These are phyloP conservation scores for Oryza glumipatula DNA, from an alignment of 176 grass and related monocot genomes.

Conservation along the genomic window DNA sequence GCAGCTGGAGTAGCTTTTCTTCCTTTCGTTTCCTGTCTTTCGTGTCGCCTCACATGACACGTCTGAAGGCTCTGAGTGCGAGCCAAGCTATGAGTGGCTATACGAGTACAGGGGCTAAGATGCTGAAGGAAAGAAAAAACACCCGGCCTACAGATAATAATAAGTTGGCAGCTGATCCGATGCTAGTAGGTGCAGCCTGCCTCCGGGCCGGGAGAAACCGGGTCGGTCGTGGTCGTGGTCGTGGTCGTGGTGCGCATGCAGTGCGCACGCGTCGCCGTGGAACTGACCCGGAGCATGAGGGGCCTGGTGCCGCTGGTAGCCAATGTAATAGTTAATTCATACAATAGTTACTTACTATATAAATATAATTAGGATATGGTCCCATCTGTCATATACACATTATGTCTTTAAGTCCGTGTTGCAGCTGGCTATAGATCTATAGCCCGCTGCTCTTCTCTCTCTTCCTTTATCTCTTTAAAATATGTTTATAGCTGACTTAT, in stretches of 20 bases:
- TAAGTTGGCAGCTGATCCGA: neutral
- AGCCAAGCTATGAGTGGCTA: neutral
- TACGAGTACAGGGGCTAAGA: too few species aligned
- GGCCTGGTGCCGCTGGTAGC: neutral
- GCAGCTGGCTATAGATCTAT: too few species aligned
- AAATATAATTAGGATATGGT: too few species aligned
- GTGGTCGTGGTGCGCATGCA: neutral
- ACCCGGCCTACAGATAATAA: neutral
- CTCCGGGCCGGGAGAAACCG: neutral
- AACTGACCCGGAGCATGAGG: neutral
- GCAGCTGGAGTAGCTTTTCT: neutral
- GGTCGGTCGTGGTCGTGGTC: too few species aligned
- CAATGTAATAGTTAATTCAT: too few species aligned
- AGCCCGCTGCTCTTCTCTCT: too few species aligned
- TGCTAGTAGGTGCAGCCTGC: neutral
- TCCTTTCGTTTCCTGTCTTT: conserved; percentile 4
- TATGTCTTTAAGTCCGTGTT: too few species aligned
- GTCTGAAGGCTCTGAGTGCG: neutral
- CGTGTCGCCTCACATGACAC: neutral
- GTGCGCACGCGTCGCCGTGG: neutral
- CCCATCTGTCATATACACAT: too few species aligned
- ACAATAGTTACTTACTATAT: too few species aligned
- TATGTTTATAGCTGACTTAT: too few species aligned
- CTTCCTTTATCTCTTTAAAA: too few species aligned
- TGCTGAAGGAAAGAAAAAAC: neutral